A percentile compares a stretch with the other conserved stretches of the same genome.
Evolutionary conservation across 768 basidiomycete species (phyloP).

Genomic region (Boletus speciosus): DNA sequence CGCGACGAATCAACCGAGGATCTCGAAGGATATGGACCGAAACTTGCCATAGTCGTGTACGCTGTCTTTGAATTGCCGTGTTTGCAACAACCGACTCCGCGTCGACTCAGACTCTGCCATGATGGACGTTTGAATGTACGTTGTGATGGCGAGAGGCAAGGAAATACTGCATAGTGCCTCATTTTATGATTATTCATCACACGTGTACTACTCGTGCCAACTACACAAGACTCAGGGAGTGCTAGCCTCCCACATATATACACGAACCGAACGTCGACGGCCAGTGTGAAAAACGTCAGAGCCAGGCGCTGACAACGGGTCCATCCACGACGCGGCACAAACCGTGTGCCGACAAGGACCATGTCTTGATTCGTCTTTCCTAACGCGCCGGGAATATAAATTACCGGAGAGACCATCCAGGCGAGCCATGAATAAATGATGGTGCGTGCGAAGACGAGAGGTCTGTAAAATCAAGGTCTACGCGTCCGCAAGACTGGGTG

Average conservation of each 20-base stretch:
- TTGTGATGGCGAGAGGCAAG: background rate
- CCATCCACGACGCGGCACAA: background rate
- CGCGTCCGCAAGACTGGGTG: background rate
- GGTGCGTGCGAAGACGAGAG: background rate
- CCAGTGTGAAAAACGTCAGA: background rate
- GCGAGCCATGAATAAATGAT: conserved; percentile 1
- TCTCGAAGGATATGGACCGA: background rate
- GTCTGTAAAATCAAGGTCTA: background rate
- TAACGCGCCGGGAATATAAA: conserved; percentile 8
- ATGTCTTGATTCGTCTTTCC: background rate
- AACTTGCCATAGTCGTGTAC: conserved; percentile 42
- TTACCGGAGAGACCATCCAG: conserved; percentile 7
- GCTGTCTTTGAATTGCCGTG: conserved; percentile 36
- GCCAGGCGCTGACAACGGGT: background rate
- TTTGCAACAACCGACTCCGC: conserved; percentile 6
- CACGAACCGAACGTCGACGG: background rate
- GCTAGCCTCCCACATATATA: background rate
- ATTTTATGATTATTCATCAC: background rate
- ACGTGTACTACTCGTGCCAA: conserved; percentile 2
- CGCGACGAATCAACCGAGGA: background rate
- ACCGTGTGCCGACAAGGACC: background rate
- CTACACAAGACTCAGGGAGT: background rate
- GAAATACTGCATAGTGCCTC: no score
- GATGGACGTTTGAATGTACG: background rate
- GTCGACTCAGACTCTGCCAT: background rate